These are phyloP conservation scores for Bruguiera hainesii DNA, from an alignment of 441 rosid genomes.

Conservation along the genomic window DNA sequence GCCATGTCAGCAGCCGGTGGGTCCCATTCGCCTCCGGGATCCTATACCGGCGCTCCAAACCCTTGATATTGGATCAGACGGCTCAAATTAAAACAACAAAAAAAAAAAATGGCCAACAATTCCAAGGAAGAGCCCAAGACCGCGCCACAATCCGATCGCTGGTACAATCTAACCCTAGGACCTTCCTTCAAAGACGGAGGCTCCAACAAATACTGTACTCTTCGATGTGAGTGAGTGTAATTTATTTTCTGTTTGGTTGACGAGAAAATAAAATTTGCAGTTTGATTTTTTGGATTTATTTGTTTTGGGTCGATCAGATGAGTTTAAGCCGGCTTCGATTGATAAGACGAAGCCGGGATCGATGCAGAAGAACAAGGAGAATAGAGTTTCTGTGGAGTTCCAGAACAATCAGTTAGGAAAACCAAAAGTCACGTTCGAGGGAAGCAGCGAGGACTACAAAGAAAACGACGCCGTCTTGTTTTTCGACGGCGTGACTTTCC, in stretches of 20 bases:
- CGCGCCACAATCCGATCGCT: constrained; percentile 75
- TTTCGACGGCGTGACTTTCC: constrained; percentile 65
- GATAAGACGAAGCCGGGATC: constrained; percentile 67
- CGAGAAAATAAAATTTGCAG: neutral
- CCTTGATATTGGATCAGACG: constrained; percentile 13
- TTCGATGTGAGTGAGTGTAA: constrained; percentile 48
- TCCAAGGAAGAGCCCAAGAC: constrained; percentile 58
- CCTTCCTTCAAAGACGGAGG: constrained; percentile 66
- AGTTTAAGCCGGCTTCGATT: constrained; percentile 87
- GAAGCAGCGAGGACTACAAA: constrained; percentile 79
- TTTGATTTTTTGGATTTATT: neutral
- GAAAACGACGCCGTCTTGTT: constrained; percentile 78
- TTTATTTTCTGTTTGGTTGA: constrained; percentile 11
- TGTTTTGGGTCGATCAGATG: constrained; percentile 38
- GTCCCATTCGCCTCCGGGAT: constrained; percentile 1
- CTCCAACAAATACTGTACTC: constrained; percentile 62
- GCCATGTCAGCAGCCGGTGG: constrained; percentile 27
- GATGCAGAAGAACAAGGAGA: constrained; percentile 66
- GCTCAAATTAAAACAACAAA: neutral
- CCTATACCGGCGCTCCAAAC: neutral
- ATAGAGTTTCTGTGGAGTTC: constrained; percentile 74
- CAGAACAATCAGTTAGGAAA: constrained; percentile 79
- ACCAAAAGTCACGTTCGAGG: constrained; percentile 72
- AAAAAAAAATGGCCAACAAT: constrained; percentile 47
- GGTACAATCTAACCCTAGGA: constrained; percentile 71